Evolutionary conservation across 202 grass and related monocot genomes (phyloP).

Genomic region (Schoenoplectus tabernaemontani): DNA sequence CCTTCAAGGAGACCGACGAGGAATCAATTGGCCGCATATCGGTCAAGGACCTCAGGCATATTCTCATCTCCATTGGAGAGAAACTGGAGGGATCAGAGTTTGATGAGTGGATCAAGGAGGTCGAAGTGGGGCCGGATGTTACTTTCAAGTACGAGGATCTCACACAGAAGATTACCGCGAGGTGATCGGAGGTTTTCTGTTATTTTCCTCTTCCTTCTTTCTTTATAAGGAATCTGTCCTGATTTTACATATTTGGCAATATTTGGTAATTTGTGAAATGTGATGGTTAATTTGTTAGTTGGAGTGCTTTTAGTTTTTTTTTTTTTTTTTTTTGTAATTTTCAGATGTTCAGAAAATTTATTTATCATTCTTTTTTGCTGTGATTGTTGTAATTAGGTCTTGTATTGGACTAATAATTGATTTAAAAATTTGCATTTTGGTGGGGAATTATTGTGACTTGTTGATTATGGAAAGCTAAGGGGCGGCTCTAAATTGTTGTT

Average conservation of each 20-base stretch:
- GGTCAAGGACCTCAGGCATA: conserved; percentile 85
- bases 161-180: conserved; percentile 89
- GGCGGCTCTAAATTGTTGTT: neutral
- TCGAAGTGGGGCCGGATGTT: conserved; percentile 68
- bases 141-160: conserved; percentile 95
- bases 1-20: conserved; percentile 98
- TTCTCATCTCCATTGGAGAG: conserved; percentile 89
- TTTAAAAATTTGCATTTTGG: neutral
- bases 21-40: conserved; percentile 60
- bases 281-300: conserved; percentile 1
- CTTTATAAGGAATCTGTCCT: neutral
- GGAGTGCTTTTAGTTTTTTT: neutral
- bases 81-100: conserved; percentile 85
- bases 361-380: neutral
- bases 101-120: conserved; percentile 98
- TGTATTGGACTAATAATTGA: neutral
- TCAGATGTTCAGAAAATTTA: neutral
- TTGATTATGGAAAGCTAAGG: neutral
- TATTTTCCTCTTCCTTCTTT: neutral
- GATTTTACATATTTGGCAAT: neutral
- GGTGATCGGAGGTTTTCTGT: conserved; percentile 30
- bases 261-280: neutral
- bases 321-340: neutral
- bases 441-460: neutral
- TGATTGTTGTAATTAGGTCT: conserved; percentile 6